phyloP scores from a whole-genome alignment of 2,329 filamentous ascomycete genomes.

The Colletotrichum cordylinicola region DNA sequence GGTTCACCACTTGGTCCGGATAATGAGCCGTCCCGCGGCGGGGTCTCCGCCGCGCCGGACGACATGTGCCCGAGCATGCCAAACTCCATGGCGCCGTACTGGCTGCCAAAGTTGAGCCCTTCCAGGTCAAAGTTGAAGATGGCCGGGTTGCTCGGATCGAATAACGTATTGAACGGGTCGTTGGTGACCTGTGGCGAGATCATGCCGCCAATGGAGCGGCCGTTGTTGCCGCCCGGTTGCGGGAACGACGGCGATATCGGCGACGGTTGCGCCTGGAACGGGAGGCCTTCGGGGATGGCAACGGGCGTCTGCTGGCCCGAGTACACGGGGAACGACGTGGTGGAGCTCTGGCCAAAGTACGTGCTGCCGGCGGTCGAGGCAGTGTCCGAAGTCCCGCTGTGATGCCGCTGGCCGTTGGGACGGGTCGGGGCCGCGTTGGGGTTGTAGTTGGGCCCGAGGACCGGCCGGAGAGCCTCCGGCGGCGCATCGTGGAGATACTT shows the following conservation, averaged over 20 bases:
- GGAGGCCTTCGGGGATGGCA: constrained; percentile 52
- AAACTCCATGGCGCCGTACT: constrained; percentile 95
- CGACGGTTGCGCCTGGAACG: constrained; percentile 72
- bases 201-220: constrained; percentile 43
- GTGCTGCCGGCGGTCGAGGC: constrained; percentile 46
- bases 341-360: constrained; percentile 54
- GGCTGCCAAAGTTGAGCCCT: constrained; percentile 92
- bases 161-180: constrained; percentile 67
- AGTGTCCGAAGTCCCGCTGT: constrained; percentile 41
- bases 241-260: constrained; percentile 79
- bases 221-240: constrained; percentile 41
- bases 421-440: constrained; percentile 53
- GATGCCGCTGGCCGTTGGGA: constrained; percentile 45
- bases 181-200: constrained; percentile 56
- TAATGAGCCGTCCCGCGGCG: constrained; percentile 66
- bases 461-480: constrained; percentile 86
- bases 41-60: constrained; percentile 83
- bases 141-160: constrained; percentile 90
- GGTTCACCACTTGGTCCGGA: constrained; percentile 39
- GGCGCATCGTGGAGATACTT: constrained; percentile 98
- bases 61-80: constrained; percentile 97
- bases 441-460: constrained; percentile 75
- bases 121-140: constrained; percentile 96
- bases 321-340: constrained; percentile 57
- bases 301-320: constrained; percentile 51